Evolutionary conservation across 345 rosid genomes (phyloP).

Genomic region (Hibiscus tridactylites): DNA sequence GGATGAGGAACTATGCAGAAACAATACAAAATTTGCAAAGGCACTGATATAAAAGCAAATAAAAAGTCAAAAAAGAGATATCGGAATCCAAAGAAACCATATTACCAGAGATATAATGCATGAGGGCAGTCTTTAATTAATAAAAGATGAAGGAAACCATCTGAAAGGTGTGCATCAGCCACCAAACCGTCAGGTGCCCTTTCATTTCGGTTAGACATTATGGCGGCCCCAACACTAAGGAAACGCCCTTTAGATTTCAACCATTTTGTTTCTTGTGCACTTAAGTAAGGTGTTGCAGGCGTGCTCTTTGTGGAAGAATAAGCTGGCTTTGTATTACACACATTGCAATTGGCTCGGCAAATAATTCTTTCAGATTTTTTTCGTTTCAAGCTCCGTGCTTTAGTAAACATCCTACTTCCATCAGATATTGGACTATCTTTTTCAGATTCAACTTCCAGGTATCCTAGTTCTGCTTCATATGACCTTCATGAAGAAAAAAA

Average conservation of each 20-base stretch:
- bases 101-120: slow-evolving; percentile 75
- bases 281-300: slow-evolving; percentile 21
- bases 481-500: slow-evolving; percentile 33
- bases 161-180: slow-evolving; percentile 34
- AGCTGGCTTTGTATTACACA: slow-evolving; percentile 41
- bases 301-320: slow-evolving; percentile 10
- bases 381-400: slow-evolving; percentile 25
- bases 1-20: not conserved
- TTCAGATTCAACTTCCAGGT: slow-evolving; percentile 49
- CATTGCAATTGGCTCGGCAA: slow-evolving; percentile 62
- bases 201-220: slow-evolving; percentile 83
- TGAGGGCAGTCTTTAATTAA: slow-evolving; percentile 79
- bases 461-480: slow-evolving; percentile 82
- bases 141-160: slow-evolving; percentile 87
- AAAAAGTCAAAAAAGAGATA: no score
- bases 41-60: not conserved
- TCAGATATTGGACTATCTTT: slow-evolving; percentile 20
- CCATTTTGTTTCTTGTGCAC: slow-evolving; percentile 48
- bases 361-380: slow-evolving; percentile 48
- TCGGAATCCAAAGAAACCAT: not conserved
- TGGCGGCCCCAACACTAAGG: slow-evolving; percentile 82
- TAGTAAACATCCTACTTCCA: slow-evolving; percentile 21
- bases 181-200: slow-evolving; percentile 95
- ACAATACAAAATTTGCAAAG: not conserved
- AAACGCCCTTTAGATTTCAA: slow-evolving; percentile 53